Evolutionary conservation across 2,329 filamentous ascomycete genomes (phyloP), one percentile per base, ranked within the genome.

Genomic region (Colletotrichum coccodes): DNA sequence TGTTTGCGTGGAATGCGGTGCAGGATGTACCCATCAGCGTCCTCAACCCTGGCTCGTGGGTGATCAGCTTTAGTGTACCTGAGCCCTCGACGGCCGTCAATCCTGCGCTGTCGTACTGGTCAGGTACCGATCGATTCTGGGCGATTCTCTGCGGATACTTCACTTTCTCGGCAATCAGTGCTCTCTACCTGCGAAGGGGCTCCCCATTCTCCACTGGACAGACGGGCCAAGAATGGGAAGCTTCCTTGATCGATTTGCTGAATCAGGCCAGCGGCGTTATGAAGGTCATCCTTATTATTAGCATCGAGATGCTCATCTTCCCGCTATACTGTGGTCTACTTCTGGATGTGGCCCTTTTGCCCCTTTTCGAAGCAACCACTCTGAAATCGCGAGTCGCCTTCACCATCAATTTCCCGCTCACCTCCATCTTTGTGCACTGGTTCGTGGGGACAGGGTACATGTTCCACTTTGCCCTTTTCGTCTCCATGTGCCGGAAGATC

Each of bases 391-490:
- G 96, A 26, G 82, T 97, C 59, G 83, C 90, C 4, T 99, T 97
- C 75, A 94, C 94, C 2, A 83, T 89, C 62, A 86, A 90, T 70
- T 94, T 92, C 70, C 96, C 96, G 0, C 87, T 95, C 72, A 98
- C 94, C 0, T 97, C 95, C 16, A 89, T 97, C 16, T 99, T 99
- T 78, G 92, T 98, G 60, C 96, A 99, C 79, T 99, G 96, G 96
- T 99, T 99, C 76, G 92, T 98, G 64, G 96, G 96, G 56, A 99
- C 96, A 4, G 97, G 95, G 71, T 99, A 99, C 80, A 99, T 99
- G 97, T 99, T 99, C 82, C 96, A 99, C 78, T 99, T 99, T 78
- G 96, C 96, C 6, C 87, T 99, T 3, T 99, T 99, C 77, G 96
- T 99, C 21, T 97, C 95, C 64, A 98, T 99, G 95, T 99, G 96